Conservation (phyloP, 306 rosid species). For the Fragaria iinumae region DNA sequence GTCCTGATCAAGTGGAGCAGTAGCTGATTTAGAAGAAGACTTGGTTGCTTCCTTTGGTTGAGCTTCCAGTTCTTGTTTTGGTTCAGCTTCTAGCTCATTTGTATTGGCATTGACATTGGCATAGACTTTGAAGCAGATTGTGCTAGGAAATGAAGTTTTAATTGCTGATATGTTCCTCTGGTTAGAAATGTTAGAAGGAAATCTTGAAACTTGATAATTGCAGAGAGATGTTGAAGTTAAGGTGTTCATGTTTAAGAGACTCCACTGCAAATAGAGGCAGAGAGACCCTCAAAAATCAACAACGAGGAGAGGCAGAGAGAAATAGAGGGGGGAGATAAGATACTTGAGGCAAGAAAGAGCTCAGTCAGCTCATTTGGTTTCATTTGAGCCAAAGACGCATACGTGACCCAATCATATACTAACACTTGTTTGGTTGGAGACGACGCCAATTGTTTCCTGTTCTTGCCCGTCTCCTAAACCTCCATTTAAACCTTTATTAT, state of each 20-base stretch:
- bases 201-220: conserved; percentile 34
- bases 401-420: not conserved
- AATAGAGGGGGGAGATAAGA: conserved; percentile 22
- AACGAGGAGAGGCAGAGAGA: not conserved
- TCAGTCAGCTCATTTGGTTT: too few relatives aligned
- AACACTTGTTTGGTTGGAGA: not conserved
- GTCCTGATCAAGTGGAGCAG: conserved; percentile 68
- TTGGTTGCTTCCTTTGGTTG: conserved; percentile 31
- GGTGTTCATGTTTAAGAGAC: conserved; percentile 45
- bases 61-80: conserved; percentile 23
- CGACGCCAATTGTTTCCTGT: too few relatives aligned
- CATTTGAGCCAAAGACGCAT: not conserved
- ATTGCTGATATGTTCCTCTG: conserved; percentile 11
- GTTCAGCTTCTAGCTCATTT: conserved; percentile 50
- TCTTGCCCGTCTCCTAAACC: too few relatives aligned
- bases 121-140: conserved; percentile 26
- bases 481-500: too few relatives aligned
- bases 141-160: conserved; percentile 25
- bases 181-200: conserved; percentile 23
- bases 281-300: conserved; percentile 6
- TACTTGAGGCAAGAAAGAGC: conserved; percentile 1
- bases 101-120: conserved; percentile 62
- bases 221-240: conserved; percentile 44
- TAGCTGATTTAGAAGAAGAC: conserved; percentile 23
- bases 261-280: not conserved